These are phyloP conservation scores for Pleurotus ostreatus DNA, from an alignment of 768 basidiomycete species.

Conservation along the genomic window DNA sequence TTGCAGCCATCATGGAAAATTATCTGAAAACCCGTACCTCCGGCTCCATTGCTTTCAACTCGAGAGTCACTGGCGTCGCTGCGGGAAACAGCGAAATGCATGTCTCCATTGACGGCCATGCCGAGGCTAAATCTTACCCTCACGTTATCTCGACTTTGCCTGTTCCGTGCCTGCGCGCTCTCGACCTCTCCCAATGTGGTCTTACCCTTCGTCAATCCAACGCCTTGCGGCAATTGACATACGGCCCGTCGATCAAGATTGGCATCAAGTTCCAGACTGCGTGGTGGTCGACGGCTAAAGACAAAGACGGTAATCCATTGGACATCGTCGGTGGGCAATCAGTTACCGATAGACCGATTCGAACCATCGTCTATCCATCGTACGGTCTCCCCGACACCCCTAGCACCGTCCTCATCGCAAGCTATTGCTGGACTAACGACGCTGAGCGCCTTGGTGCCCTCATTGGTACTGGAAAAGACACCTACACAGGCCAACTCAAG, in stretches of 20 bases:
- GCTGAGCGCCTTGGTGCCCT: constrained; percentile 33
- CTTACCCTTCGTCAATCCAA: constrained; percentile 27
- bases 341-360: constrained; percentile 34
- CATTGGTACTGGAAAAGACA: constrained; percentile 14
- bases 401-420: constrained; percentile 31
- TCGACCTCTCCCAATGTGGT: constrained; percentile 19
- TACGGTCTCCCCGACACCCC: constrained; percentile 22
- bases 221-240: constrained; percentile 25
- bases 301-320: constrained; percentile 15
- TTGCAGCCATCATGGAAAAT: constrained; percentile 19
- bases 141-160: constrained; percentile 30
- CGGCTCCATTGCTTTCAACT: constrained; percentile 1
- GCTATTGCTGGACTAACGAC: constrained; percentile 37
- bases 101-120: constrained; percentile 2
- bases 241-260: constrained; percentile 30
- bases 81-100: background rate
- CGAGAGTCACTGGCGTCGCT: constrained; percentile 12
- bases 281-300: constrained; percentile 28
- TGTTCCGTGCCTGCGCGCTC: constrained; percentile 22
- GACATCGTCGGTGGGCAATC: constrained; percentile 36
- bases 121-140: constrained; percentile 1
- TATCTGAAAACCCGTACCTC: constrained; percentile 10
- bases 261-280: constrained; percentile 28
- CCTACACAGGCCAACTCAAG: constrained; percentile 18
- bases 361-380: constrained; percentile 41